Base-by-base conservation (phyloP, 75 land plant species). In the Sequoia sempervirens region DNA sequence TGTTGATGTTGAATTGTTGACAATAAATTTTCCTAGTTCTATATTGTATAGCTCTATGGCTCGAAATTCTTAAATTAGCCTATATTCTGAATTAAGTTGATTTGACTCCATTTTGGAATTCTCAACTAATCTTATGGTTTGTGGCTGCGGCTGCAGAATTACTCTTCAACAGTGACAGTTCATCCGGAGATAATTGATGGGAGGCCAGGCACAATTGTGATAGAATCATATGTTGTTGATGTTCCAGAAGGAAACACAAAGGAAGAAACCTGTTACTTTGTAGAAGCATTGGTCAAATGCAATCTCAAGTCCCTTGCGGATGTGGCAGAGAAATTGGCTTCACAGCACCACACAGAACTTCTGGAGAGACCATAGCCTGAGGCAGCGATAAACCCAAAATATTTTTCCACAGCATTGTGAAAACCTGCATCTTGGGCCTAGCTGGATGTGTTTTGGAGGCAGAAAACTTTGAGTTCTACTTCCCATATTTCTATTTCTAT, bases 141-240 rank as follows among this genome's bases (percentile, higher is more conserved):
- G 9, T 82, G 46, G 68, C 2, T 73, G 30, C 54, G 70, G 32
- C 70, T 87, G 20, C 90, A 91, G 87, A 94, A 94, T 83, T 94
- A 94, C 86, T 86, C 87, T n/a, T 94, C 95, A 17, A 86, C 89
- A 40, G 85, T 88, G 14, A 88, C 90, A 13, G 81, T 92, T 17
- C 97, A 95, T 81, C 86, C 88, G 1, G 89, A 89, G 76, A 84
- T 88, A 54, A 88, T 90, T 37, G 95, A 95, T 85, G 93, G 89
- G 41, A 88, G 88, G 81, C 88, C 86, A 46, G 90, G 89, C 68
- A 92, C 95, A 4, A 5, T 92, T 85, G 93, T 92, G 23, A 82
- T 92, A 1, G 96, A 94, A 81, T 94, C 94, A 1, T 94, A 85
- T 70, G 92, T 90, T 40, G 93, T 92, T 81, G 96, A 94, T 82